Evolutionary conservation across 2,329 filamentous ascomycete species (phyloP).

Genomic region (Drechslera avenae): DNA sequence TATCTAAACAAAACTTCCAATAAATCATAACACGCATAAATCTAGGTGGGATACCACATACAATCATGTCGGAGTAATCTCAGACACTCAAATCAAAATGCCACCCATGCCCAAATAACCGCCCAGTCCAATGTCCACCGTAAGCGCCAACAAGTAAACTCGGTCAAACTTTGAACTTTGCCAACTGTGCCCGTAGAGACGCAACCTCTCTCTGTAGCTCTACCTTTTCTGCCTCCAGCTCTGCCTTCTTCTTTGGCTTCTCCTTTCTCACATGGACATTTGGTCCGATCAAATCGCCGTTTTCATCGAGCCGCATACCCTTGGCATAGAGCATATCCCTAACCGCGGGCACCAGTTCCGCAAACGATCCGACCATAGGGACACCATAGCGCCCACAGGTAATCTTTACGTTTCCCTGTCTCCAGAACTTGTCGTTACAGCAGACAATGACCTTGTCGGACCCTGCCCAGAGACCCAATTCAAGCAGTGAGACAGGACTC

Average conservation of each 20-base stretch:
- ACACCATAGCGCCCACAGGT: slow-evolving; percentile 59
- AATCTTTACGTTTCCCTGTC: slow-evolving; percentile 65
- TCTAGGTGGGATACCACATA: no score
- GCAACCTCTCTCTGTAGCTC: slow-evolving; percentile 7
- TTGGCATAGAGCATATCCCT: slow-evolving; percentile 38
- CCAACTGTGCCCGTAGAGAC: slow-evolving; percentile 6
- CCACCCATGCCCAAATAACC: no score
- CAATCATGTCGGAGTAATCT: no score
- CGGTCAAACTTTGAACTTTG: slow-evolving; percentile 2
- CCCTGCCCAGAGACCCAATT: slow-evolving; percentile 61
- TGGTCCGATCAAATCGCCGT: slow-evolving; percentile 15
- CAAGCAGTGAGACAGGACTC: slow-evolving; percentile 64
- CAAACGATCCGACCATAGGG: slow-evolving; percentile 42
- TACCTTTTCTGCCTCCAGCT: slow-evolving; percentile 8
- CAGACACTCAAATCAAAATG: no score
- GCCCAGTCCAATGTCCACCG: no score
- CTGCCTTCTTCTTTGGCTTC: slow-evolving; percentile 10
- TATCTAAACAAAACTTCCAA: no score
- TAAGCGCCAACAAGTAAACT: no score
- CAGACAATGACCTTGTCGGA: slow-evolving; percentile 59
- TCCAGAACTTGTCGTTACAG: slow-evolving; percentile 59
- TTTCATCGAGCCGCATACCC: slow-evolving; percentile 30
- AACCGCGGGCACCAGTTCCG: slow-evolving; percentile 49
- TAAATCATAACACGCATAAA: no score
- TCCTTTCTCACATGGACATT: slow-evolving; percentile 10